Conservation (phyloP, 1,284 basidiomycete genomes). For the Schizopora paradoxa region DNA sequence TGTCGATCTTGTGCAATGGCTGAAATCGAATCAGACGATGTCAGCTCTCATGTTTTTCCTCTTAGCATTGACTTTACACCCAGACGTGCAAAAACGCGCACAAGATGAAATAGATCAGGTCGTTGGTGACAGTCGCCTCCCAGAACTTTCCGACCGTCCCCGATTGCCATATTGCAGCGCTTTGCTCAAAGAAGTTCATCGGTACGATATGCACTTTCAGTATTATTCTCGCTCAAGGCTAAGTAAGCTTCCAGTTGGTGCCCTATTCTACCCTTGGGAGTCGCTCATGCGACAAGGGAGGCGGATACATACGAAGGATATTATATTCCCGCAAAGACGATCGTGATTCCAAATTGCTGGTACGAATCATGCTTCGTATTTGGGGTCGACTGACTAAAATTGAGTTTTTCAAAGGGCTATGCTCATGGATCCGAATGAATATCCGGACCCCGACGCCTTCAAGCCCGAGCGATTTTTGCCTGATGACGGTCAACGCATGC, state of each 20-base stretch:
- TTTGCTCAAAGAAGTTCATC: slow-evolving; percentile 23
- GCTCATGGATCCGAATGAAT: slow-evolving; percentile 16
- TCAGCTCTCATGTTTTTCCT: slow-evolving; percentile 22
- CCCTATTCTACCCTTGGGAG: slow-evolving; percentile 20
- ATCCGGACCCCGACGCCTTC: slow-evolving; percentile 18
- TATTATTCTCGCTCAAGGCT: too few species aligned
- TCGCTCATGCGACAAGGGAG: slow-evolving; percentile 18
- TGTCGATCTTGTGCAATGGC: too few species aligned
- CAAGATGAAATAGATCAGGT: slow-evolving; percentile 27
- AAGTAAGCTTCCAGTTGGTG: too few species aligned
- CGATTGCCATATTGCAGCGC: slow-evolving; percentile 25
- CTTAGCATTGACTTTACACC: slow-evolving; percentile 21
- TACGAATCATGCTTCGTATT: too few species aligned
- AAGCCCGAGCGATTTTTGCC: slow-evolving; percentile 20
- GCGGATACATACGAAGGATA: slow-evolving; percentile 20
- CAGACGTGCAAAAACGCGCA: slow-evolving; percentile 19
- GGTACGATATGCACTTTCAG: slow-evolving; percentile 31
- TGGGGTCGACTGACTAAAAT: too few species aligned
- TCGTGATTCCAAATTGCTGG: slow-evolving; percentile 18
- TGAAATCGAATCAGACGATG: slow-evolving; percentile 32
- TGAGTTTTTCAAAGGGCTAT: slow-evolving; percentile 11
- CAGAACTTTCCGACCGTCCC: slow-evolving; percentile 24
- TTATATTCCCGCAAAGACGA: slow-evolving; percentile 20
- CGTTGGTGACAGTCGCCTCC: slow-evolving; percentile 23
- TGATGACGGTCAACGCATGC: not conserved